Conservation (phyloP, 2,329 filamentous ascomycete species). For the Aaosphaeria pasadenensis region DNA sequence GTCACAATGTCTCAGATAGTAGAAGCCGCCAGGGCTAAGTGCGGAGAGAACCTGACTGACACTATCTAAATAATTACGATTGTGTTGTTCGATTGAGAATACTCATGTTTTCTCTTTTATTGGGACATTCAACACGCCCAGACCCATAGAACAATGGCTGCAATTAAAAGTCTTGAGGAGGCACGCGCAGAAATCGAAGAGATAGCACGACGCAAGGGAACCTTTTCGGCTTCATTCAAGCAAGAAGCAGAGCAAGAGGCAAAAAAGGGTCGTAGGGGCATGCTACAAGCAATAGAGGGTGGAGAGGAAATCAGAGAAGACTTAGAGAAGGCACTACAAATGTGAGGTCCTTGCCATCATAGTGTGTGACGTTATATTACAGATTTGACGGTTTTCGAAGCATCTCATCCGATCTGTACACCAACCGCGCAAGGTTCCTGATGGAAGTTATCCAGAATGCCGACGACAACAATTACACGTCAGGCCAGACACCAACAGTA, state of each 20-base stretch:
- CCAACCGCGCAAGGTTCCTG: constrained; percentile 37
- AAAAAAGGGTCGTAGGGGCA: neutral
- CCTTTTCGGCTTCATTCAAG: neutral
- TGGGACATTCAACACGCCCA: no score
- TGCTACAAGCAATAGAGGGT: neutral
- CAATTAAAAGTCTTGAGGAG: no score
- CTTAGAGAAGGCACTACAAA: neutral
- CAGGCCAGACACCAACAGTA: constrained; percentile 20
- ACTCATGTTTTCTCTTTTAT: no score
- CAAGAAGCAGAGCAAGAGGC: neutral
- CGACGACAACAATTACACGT: constrained; percentile 49
- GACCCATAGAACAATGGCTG: no score
- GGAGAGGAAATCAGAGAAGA: neutral
- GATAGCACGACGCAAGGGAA: neutral
- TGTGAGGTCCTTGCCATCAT: neutral
- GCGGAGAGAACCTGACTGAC: no score
- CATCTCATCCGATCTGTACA: neutral
- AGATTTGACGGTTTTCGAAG: neutral
- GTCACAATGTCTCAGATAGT: neutral
- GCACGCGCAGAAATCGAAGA: neutral
- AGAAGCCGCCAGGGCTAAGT: no score
- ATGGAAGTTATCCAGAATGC: constrained; percentile 56
- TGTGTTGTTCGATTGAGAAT: no score
- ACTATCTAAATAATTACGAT: no score
- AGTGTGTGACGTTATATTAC: no score